Base-by-base conservation (phyloP, 2,329 filamentous ascomycete genomes). In the Mariannaea elegans region DNA sequence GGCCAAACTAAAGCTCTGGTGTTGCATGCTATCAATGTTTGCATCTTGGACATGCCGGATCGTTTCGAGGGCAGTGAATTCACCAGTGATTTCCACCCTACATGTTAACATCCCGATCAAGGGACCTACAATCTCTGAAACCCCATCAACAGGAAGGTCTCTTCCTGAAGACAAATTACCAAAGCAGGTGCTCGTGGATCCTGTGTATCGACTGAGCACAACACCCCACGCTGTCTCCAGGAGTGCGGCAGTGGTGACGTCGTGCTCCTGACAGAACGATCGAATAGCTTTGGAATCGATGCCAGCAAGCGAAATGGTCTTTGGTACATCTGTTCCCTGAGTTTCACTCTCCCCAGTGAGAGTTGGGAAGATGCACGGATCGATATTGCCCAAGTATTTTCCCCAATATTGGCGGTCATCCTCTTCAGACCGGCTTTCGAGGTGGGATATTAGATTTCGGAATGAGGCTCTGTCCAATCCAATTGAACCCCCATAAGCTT, bases 401-500 rank as follows among this genome's bases (percentile, higher is more conserved):
- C 32, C 13, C 32, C 32, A 36, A n/a, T 9, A 36, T 14, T 36
- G 32, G 32, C 32, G 7, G 4, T 36, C 32, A 7, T 36, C 32
- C 14, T 36, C 32, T n/a, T 36, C 7, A 5, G 32, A 36, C 13
- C 32, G 32, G 12, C 13, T 8, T n/a, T 51, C 29, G n/a, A 65
- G 32, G 44, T 44, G 54, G 4, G 56, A 24, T 12, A 63, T 31
- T 10, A 58, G 7, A 3, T 61, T 48, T 8, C 32, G n/a, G 31
- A 61, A 61, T 2, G 45, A 19, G 7, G 23, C 45, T 1, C 23
- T 44, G 7, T 24, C 4, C 12, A 24, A 7, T 13, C 41, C 14
- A 5, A 9, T 36, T n/a, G 12, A 38, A 8, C 55, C 65, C 2
- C 66, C 59, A 29, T 76, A 77, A 2, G 67, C 69, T 3, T 56